Percentiles rank a stretch among this genome's conserved stretches.
Conservation (phyloP, 805 yeast species). For the Wickerhamiella parazyma region DNA sequence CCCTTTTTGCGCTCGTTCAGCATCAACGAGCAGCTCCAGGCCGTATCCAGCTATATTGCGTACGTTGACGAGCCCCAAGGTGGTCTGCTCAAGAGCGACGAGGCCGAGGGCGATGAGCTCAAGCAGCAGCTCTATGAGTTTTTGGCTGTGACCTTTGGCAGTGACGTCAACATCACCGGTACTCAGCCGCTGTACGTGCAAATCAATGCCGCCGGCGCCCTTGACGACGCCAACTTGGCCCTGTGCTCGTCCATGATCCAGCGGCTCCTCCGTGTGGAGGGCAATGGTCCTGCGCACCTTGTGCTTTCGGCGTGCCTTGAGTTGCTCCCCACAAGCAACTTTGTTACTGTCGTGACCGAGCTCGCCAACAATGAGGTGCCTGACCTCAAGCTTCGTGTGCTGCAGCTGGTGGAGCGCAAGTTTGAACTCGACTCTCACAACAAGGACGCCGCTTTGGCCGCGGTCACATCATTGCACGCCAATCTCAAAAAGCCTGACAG, state of each 20-base stretch:
- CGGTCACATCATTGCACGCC: conserved; percentile 40
- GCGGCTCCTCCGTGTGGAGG: conserved; percentile 13
- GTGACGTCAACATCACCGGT: conserved; percentile 28
- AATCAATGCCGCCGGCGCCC: conserved; percentile 24
- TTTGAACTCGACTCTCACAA: conserved; percentile 48
- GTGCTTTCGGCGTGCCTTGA: conserved; percentile 51
- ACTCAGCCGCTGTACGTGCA: conserved; percentile 40
- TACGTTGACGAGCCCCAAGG: conserved; percentile 10
- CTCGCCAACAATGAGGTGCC: conserved; percentile 27
- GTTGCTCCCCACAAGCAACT: conserved; percentile 61
- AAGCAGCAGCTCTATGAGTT: conserved; percentile 43
- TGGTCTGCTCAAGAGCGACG: neutral
- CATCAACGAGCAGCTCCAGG: conserved; percentile 40
- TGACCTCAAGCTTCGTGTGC: conserved; percentile 41
- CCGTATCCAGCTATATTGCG: conserved; percentile 20
- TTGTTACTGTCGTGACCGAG: conserved; percentile 46
- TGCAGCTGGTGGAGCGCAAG: conserved; percentile 49
- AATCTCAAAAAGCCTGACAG: conserved; percentile 19
- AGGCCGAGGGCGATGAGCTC: conserved; percentile 35
- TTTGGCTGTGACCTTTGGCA: conserved; percentile 36
- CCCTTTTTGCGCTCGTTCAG: conserved; percentile 56
- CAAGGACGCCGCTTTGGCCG: conserved; percentile 36
- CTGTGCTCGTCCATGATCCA: conserved; percentile 19
- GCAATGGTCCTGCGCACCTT: conserved; percentile 32
- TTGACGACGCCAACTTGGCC: conserved; percentile 11